Evolutionary conservation across 768 basidiomycete species (phyloP).

Genomic region (Pleurotus djamor): DNA sequence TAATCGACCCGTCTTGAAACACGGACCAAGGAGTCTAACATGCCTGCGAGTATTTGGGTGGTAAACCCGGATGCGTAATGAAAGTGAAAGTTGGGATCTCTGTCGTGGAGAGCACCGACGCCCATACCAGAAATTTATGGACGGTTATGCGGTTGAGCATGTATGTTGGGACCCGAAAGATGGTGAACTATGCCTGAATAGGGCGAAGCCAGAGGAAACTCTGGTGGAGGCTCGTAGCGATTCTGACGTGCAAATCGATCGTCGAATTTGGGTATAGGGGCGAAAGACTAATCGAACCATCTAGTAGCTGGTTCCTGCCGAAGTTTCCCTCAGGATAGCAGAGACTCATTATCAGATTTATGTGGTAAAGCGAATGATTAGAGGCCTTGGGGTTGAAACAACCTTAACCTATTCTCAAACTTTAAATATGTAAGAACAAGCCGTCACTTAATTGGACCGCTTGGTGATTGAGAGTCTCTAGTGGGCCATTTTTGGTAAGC

Average conservation of each 20-base stretch:
- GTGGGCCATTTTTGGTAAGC: slow-evolving; percentile 81
- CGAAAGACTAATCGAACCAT: slow-evolving; percentile 96
- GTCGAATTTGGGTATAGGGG: slow-evolving; percentile 95
- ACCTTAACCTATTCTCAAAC: slow-evolving; percentile 83
- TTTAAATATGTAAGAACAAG: slow-evolving; percentile 87
- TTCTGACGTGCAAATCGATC: slow-evolving; percentile 97
- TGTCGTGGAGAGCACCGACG: slow-evolving; percentile 69
- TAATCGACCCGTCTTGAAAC: slow-evolving; percentile 83
- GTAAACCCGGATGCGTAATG: slow-evolving; percentile 65
- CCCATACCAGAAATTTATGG: slow-evolving; percentile 73
- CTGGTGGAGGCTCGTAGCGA: slow-evolving; percentile 94
- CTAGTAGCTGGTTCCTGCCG: slow-evolving; percentile 91
- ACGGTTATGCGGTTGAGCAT: slow-evolving; percentile 79
- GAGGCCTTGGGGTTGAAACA: slow-evolving; percentile 88
- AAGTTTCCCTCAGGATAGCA: slow-evolving; percentile 76
- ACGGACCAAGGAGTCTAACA: slow-evolving; percentile 88
- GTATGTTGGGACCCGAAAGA: slow-evolving; percentile 88
- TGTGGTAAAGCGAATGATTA: slow-evolving; percentile 88
- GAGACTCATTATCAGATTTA: slow-evolving; percentile 57
- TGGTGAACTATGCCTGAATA: slow-evolving; percentile 89
- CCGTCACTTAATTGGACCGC: slow-evolving; percentile 80
- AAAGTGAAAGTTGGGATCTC: slow-evolving; percentile 70
- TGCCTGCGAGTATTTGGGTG: slow-evolving; percentile 79
- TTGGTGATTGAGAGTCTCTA: slow-evolving; percentile 80
- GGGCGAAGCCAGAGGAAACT: slow-evolving; percentile 95